Evolutionary conservation across 768 basidiomycete species (phyloP), one percentile per base, ranked within the genome.

Genomic region (Nevesoporus exiguus): DNA sequence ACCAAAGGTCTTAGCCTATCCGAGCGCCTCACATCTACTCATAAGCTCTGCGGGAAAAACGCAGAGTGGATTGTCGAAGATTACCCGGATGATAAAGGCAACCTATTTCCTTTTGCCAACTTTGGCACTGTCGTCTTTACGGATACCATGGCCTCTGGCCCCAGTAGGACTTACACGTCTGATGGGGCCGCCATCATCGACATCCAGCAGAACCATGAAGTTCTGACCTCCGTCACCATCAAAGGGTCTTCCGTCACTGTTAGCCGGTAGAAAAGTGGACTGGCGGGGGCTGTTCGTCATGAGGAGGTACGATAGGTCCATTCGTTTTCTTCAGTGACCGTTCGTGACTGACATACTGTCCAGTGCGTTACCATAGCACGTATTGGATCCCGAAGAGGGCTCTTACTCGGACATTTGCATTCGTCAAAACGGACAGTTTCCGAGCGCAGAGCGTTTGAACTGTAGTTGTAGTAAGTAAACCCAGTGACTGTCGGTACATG

Each of bases 61-160:
- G 60, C 54, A 4, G 60, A 61, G 25, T 61, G 60, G 60, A 48
- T 57, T n/a, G 54, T 56, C 11, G 59, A 52, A 30, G 44, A 40
- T 43, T 56, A 47, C 34, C 3, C 0, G 19, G 0, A 22, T 7
- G 22, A 14, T 4, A n/a, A n/a, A n/a, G 0, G 0, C 5, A 4
- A 1, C 7, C 19, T 15, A 0, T 37, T 46, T 33, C 39, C 52
- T 0, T 19, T 60, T 34, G 43, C 42, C 15, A 11, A 60, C 50
- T 60, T 60, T 37, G 34, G 54, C 30, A 47, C 43, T 7, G 15
- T 60, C 2, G 29, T 42, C 3, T 61, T 61, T 13, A 47, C 25
- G 5, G 13, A 50, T 8, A 51, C 51, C 10, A 0, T 1, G 39
- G 60, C 51, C 17, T 31, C 15, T 2, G 50, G 59, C 24, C n/a